Base-by-base conservation (phyloP, 331 rosid genomes). In the Saraca asoca region DNA sequence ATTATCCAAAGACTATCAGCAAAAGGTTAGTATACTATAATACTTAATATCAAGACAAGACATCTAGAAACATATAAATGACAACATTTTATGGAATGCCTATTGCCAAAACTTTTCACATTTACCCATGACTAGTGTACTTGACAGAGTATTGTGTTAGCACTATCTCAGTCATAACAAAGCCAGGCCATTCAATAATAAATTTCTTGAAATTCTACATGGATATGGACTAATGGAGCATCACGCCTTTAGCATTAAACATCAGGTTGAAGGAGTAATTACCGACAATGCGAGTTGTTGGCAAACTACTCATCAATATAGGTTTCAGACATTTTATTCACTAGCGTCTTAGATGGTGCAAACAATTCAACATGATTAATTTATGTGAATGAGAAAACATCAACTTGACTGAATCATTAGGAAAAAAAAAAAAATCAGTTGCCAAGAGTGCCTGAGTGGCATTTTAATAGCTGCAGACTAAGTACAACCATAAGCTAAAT, bases 1-100 rank as follows among this genome's bases (percentile, higher is more conserved):
- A 51, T n/a, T n/a, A n/a, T n/a, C n/a, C n/a, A 64, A 33, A 68
- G 24, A 44, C 44, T 29, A 37, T 15, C 24, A 11, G 29, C 9
- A 9, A 2, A 20, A 58, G 48, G 43, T 18, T 9, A 29, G 51
- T 11, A 43, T 18, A 52, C 11, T 12, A 33, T 12, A 45, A 7
- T 58, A 35, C 54, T 66, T 35, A 48, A 33, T 62, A 52, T 57
- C 24, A 58, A 41, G 44, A 39, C 17, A 38, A 12, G 38, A 20
- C 39, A 68, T 12, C 43, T 5, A 4, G 14, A n/a, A 19, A 19
- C 2, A 39, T 2, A 61, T 17, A 19, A 34, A 31, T 34, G 18
- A 24, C 50, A n/a, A n/a, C 33, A 39, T 41, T 50, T 7, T 2
- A 60, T 3, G 39, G 8, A 37, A 37, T 37, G 8, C 8, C 3